A percentile compares a stretch with the other conserved stretches of the same genome.
These are phyloP conservation scores for Fusarium pininemorale DNA, from an alignment of 2,329 filamentous ascomycete genomes.

Conservation along the genomic window DNA sequence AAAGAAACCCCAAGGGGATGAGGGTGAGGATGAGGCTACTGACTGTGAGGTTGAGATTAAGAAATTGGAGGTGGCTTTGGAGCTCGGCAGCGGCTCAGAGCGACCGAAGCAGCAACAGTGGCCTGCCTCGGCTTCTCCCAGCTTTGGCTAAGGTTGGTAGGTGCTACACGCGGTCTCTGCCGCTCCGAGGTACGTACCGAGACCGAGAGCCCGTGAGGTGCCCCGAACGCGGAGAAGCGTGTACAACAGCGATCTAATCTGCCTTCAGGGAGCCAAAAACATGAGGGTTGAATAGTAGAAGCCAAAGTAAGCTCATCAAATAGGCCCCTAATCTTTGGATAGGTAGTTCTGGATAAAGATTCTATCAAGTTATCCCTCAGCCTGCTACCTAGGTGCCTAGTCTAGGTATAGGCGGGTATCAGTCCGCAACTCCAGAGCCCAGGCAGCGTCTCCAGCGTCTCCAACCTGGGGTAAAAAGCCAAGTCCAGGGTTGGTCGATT, in stretches of 20 bases:
- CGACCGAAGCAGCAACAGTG: conserved; percentile 28
- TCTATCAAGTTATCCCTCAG: too few relatives aligned
- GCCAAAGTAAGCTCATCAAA: too few relatives aligned
- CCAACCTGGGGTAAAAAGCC: conserved; percentile 27
- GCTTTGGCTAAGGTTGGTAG: too few relatives aligned
- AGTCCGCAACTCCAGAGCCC: neutral
- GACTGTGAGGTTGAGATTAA: conserved; percentile 14
- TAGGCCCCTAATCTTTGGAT: too few relatives aligned
- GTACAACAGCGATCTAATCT: neutral
- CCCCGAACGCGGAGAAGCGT: conserved; percentile 6
- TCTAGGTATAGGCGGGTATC: conserved; percentile 2
- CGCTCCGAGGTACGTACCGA: conserved; percentile 30
- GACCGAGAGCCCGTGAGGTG: conserved; percentile 6
- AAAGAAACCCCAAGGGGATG: conserved; percentile 1
- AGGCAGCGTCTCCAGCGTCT: neutral
- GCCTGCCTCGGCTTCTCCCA: conserved; percentile 36
- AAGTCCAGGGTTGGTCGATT: conserved; percentile 7
- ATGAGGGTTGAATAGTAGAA: neutral
- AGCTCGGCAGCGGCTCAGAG: conserved; percentile 35
- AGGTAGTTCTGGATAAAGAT: too few relatives aligned
- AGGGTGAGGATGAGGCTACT: conserved; percentile 6
- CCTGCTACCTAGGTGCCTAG: neutral
- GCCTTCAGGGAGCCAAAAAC: neutral
- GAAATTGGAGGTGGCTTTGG: conserved; percentile 27
- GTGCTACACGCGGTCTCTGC: conserved; percentile 16